Evolutionary conservation across 768 basidiomycete species (phyloP).

Genomic region (Phlebiopsis flavidoalba): DNA sequence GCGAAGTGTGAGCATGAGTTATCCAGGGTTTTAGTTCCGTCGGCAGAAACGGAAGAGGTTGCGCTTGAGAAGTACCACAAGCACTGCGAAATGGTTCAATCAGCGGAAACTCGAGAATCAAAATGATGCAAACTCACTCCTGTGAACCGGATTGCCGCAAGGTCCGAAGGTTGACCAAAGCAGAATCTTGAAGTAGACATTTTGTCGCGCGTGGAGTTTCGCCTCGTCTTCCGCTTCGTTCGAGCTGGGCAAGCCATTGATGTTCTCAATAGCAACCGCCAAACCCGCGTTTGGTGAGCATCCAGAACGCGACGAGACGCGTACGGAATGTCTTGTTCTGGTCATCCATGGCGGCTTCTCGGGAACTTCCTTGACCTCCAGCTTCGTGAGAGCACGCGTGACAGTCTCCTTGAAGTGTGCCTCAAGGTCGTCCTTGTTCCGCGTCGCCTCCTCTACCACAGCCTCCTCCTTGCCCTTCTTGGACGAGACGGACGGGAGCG

Average conservation of each 20-base stretch:
- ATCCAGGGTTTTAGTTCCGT: conserved; percentile 42
- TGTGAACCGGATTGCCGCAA: conserved; percentile 66
- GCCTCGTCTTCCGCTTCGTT: conserved; percentile 36
- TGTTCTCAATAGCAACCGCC: conserved; percentile 70
- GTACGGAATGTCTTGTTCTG: conserved; percentile 92
- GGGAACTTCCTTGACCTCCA: conserved; percentile 54
- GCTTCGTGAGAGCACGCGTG: conserved; percentile 75
- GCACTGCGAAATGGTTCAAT: conserved; percentile 43
- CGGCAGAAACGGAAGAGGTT: conserved; percentile 82
- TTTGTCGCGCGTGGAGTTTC: conserved; percentile 38
- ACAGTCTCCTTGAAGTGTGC: conserved; percentile 90
- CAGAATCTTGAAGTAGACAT: conserved; percentile 70
- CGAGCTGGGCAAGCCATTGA: conserved; percentile 54
- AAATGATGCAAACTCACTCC: conserved; percentile 49
- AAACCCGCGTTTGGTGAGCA: conserved; percentile 64
- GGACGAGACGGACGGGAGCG: conserved; percentile 83
- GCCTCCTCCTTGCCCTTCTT: conserved; percentile 68
- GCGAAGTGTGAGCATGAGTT: background rate
- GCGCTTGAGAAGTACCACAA: conserved; percentile 77
- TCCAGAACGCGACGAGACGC: conserved; percentile 79
- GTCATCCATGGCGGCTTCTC: conserved; percentile 88
- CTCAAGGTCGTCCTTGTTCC: conserved; percentile 85
- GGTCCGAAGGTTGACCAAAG: conserved; percentile 74
- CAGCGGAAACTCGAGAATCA: background rate
- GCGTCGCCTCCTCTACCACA: conserved; percentile 83